phyloP scores from a whole-genome alignment of 768 basidiomycete species.

The Thelephora aurantiotincta region DNA sequence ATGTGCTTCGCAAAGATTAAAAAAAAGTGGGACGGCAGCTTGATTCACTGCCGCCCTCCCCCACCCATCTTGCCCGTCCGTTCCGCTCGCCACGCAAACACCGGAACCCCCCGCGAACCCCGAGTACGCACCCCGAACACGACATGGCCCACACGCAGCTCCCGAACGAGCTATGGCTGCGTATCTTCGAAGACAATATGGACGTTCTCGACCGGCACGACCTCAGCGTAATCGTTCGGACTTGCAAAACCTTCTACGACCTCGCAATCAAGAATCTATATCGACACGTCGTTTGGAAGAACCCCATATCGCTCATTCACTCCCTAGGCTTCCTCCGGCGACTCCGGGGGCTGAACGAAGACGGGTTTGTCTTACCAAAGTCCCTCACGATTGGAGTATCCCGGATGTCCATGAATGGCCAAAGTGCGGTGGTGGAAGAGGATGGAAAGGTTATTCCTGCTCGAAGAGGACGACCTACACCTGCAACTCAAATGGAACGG shows the following conservation, averaged over 20 bases:
- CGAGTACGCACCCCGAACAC: neutral
- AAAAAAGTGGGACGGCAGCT: too few relatives aligned
- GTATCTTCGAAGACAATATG: constrained; percentile 18
- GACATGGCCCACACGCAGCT: constrained; percentile 6
- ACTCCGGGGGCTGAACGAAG: constrained; percentile 8
- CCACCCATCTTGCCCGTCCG: too few relatives aligned
- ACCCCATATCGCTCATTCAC: constrained; percentile 15
- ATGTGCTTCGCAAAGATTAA: too few relatives aligned
- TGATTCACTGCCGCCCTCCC: too few relatives aligned
- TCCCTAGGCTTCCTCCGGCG: constrained; percentile 8
- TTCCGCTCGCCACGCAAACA: too few relatives aligned
- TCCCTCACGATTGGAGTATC: constrained; percentile 12
- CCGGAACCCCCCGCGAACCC: too few relatives aligned
- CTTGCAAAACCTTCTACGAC: constrained; percentile 17
- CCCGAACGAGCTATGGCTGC: constrained; percentile 25
- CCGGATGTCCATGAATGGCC: constrained; percentile 2
- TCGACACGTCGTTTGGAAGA: constrained; percentile 20
- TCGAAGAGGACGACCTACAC: neutral
- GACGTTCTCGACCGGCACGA: constrained; percentile 16
- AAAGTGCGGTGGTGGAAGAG: constrained; percentile 6
- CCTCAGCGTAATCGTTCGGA: constrained; percentile 18
- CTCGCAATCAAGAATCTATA: constrained; percentile 19
- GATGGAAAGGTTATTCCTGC: constrained; percentile 1
- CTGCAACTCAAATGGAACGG: neutral
- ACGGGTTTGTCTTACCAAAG: constrained; percentile 7